These are phyloP conservation scores for Geotrichum fermentans DNA, from an alignment of 1,139 yeast species.

Conservation along the genomic window DNA sequence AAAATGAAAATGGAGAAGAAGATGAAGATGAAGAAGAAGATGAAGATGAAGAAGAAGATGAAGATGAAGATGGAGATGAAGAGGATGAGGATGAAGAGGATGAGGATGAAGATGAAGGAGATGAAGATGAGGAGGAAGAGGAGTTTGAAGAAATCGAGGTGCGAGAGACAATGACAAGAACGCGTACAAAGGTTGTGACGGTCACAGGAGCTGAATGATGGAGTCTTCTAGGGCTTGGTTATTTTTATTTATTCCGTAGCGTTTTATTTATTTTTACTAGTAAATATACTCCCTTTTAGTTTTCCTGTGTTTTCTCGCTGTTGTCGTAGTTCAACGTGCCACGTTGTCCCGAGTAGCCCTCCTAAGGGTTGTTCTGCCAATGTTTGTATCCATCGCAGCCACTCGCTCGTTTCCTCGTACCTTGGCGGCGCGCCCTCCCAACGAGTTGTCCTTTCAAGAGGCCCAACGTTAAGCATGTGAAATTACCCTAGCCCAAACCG, in stretches of 20 bases:
- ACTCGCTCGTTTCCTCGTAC: not conserved
- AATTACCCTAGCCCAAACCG: not conserved
- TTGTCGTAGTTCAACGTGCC: not conserved
- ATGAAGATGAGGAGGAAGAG: not conserved
- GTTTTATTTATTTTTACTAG: not conserved
- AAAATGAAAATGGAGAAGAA: not conserved
- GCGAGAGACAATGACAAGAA: not conserved
- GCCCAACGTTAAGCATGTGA: constrained; percentile 5
- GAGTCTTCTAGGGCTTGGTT: no score
- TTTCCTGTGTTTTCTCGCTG: not conserved
- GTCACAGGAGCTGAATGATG: no score
- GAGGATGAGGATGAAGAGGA: not conserved
- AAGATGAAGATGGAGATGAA: not conserved
- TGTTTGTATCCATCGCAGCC: no score
- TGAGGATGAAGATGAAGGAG: not conserved
- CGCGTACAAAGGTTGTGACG: not conserved
- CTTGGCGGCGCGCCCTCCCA: not conserved
- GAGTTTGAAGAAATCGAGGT: not conserved
- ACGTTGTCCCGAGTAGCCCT: no score
- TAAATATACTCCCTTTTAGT: no score
- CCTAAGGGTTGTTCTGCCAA: no score
- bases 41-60: not conserved
- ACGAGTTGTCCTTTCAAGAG: not conserved
- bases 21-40: not conserved
- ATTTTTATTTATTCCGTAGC: not conserved